Evolutionary conservation across 78 protist genomes (phyloP).

Genomic region (Isochrysis galbana): DNA sequence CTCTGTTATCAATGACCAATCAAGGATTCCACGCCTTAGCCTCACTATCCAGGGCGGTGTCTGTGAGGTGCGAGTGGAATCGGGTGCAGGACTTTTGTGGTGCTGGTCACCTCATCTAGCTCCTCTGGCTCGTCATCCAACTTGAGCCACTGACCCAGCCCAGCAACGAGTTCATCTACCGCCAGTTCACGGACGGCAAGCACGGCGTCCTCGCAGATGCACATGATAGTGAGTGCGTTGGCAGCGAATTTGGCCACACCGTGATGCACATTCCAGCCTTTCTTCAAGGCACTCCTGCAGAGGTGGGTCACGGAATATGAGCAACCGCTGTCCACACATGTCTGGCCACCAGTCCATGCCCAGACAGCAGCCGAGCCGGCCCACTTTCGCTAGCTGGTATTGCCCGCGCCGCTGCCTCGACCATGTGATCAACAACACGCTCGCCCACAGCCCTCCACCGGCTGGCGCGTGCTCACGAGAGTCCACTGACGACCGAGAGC

Average conservation of each 20-base stretch:
- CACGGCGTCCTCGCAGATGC: conserved; percentile 34
- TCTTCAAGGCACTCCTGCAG: neutral
- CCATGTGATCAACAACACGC: too few species aligned
- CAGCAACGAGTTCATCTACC: neutral
- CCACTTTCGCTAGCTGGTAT: too few species aligned
- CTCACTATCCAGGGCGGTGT: too few species aligned
- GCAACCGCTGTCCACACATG: neutral
- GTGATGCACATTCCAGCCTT: conserved; percentile 41
- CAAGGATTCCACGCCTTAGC: too few species aligned
- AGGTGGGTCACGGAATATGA: neutral
- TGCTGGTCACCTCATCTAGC: neutral
- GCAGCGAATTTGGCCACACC: conserved; percentile 46
- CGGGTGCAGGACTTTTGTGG: too few species aligned
- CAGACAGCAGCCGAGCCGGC: too few species aligned
- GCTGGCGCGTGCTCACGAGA: too few species aligned
- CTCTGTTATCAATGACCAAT: too few species aligned
- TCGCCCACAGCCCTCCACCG: too few species aligned
- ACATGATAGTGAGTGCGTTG: conserved; percentile 37
- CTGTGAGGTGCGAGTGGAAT: too few species aligned
- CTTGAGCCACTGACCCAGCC: conserved; percentile 19
- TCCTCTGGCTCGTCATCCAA: neutral
- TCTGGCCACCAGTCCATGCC: too few species aligned
- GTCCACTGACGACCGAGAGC: neutral
- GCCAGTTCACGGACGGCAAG: neutral
- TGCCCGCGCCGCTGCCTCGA: too few species aligned